phyloP scores from a whole-genome alignment of 83 land plant species.

The Picea mariana region DNA sequence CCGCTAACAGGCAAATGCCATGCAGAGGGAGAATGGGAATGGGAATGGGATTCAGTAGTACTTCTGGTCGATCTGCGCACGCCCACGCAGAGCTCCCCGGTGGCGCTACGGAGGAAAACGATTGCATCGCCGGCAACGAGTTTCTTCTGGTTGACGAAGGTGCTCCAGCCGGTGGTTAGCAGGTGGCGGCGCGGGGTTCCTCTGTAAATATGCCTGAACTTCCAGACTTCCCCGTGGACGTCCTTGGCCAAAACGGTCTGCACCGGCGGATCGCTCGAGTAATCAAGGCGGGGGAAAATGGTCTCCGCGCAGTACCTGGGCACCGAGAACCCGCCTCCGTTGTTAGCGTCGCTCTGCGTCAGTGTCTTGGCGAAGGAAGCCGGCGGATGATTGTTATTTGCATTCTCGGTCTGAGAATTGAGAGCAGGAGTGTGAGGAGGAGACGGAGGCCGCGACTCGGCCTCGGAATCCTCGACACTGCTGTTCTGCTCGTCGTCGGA shows the following conservation, averaged over 20 bases:
- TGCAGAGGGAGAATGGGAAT: conserved; percentile 22
- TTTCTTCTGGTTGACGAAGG: conserved; percentile 67
- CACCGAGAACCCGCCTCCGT: conserved; percentile 82
- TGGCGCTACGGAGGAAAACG: conserved; percentile 42
- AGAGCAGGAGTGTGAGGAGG: no score
- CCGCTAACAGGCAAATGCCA: conserved; percentile 28
- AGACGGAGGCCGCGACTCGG: no score
- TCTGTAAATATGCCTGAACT: conserved; percentile 72
- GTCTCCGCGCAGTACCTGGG: conserved; percentile 62
- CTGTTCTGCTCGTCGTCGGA: no score
- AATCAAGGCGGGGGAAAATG: conserved; percentile 61
- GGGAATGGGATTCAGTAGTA: conserved; percentile 10
- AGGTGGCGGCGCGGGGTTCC: conserved; percentile 75
- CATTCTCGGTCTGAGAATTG: no score
- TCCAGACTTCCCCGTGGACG: conserved; percentile 62
- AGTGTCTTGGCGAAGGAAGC: conserved; percentile 42
- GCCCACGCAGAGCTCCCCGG: conserved; percentile 63
- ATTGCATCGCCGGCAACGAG: conserved; percentile 74
- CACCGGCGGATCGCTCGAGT: conserved; percentile 61
- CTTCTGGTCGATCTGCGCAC: conserved; percentile 51
- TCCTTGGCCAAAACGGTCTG: conserved; percentile 59
- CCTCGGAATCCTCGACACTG: no score
- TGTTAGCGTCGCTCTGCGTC: conserved; percentile 89
- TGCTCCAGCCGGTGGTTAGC: conserved; percentile 76
- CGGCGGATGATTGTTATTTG: no score